Conservation (phyloP, 2,329 filamentous ascomycete species). For the Fusarium bulbicola region DNA sequence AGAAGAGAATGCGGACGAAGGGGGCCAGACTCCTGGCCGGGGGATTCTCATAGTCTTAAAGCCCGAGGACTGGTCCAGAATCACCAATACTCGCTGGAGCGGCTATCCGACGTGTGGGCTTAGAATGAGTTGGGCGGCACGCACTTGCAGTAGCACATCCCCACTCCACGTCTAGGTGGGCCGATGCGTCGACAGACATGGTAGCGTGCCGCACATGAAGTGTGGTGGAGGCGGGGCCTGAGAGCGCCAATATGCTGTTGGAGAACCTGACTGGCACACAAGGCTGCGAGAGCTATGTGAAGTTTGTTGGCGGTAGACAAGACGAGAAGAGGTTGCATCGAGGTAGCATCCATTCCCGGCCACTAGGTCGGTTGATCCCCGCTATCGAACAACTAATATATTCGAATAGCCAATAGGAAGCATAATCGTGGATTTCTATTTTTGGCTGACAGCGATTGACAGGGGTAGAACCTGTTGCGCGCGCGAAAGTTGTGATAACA, state of each 20-base stretch:
- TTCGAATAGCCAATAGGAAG: conserved; percentile 46
- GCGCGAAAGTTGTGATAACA: conserved; percentile 48
- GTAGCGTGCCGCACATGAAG: conserved; percentile 17
- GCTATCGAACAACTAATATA: conserved; percentile 35
- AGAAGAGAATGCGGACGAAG: conserved; percentile 49
- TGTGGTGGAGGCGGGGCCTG: conserved; percentile 24
- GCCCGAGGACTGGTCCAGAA: conserved; percentile 31
- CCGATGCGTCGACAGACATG: conserved; percentile 35
- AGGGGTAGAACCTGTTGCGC: conserved; percentile 46
- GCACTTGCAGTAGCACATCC: conserved; percentile 39
- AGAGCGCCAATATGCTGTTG: conserved; percentile 30
- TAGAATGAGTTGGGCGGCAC: conserved; percentile 33
- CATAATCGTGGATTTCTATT: conserved; percentile 44
- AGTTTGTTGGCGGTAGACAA: conserved; percentile 32
- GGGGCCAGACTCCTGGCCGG: conserved; percentile 43
- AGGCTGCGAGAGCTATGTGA: conserved; percentile 29
- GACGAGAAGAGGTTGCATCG: conserved; percentile 32
- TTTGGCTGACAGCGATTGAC: conserved; percentile 45
- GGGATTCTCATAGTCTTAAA: conserved; percentile 43
- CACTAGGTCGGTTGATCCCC: conserved; percentile 34
- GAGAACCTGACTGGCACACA: conserved; percentile 38
- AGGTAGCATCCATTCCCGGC: conserved; percentile 36
- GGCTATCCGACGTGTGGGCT: conserved; percentile 36
- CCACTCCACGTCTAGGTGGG: conserved; percentile 35
- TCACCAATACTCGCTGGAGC: conserved; percentile 30